These are phyloP conservation scores for Rhododendron vialii DNA, from an alignment of 148 eudicot genomes.

Conservation along the genomic window DNA sequence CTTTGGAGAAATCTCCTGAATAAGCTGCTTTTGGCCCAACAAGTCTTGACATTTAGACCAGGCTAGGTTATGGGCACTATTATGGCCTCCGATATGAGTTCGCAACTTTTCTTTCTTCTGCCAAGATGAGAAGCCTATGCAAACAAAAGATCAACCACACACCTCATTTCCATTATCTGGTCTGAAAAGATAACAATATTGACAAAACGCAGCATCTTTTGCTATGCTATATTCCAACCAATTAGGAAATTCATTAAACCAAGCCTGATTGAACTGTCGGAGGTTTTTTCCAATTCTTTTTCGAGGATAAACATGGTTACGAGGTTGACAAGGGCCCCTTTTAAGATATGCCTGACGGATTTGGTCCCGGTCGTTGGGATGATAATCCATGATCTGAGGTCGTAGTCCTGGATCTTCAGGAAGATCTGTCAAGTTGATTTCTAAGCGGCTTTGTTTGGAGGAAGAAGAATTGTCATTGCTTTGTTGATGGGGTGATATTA, in stretches of 20 bases:
- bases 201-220: neutral
- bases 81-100: neutral
- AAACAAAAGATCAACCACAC: neutral
- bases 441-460: neutral
- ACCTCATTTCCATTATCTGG: neutral
- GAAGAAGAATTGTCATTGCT: neutral
- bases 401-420: too few relatives aligned
- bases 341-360: neutral
- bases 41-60: neutral
- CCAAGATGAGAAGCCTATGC: neutral
- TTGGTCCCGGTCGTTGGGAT: too few relatives aligned
- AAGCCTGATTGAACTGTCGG: neutral
- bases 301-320: neutral
- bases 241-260: neutral
- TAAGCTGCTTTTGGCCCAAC: neutral
- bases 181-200: neutral
- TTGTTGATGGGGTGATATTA: neutral
- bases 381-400: too few relatives aligned
- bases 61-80: neutral
- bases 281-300: neutral
- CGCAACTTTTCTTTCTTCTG: neutral
- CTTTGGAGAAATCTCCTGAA: neutral
- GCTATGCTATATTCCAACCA: neutral
- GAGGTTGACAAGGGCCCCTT: neutral
- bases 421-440: neutral